Evolutionary conservation across 2,329 filamentous ascomycete genomes (phyloP), one percentile per base, ranked within the genome.

Genomic region (Penicillium frequentans): DNA sequence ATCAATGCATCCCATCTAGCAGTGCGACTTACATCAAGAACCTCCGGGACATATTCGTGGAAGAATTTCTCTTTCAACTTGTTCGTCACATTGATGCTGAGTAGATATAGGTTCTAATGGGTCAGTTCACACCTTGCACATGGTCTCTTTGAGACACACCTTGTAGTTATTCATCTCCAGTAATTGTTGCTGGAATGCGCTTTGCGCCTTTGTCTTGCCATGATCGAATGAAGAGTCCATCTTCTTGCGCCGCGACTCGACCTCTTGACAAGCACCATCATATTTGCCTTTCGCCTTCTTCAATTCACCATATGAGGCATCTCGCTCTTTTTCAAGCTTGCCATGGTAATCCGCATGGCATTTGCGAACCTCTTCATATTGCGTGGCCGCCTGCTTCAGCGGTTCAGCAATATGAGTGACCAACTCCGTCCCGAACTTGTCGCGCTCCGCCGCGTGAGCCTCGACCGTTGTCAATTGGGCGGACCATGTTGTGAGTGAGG

Each of bases 61-160:
- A 96, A 99, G 79, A 98, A 98, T 71, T 89, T 91, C 72, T 97
- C 92, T 79, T 98, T 99, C 70, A 96, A 88, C 79, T 95, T 96
- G 77, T 99, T 99, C 33, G 93, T 96, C 57, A 98, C 91, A 71
- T 96, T 96, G 78, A 99, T 96, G 59, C 87, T 85, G 69, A 99
- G 96, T 59, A 99, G 80, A 71, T 99, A 99, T n/a, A 90, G 92
- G 74, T 99, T 99, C 81, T 86, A 26, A 13, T 31, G n/a, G 14
- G 37, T 59, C 11, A 56, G 50, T 33, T 3, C 16, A 19, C 16
- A 21, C 2, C n/a, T 9, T 5, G 24, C 10, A 8, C 21, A 7
- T 14, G 13, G 10, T 19, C 5, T 21, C 21, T 23, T 1, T 24
- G 21, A 8, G 16, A 51, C 63, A 45, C 63, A 72, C 75, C 69